A percentile compares a stretch with the other conserved stretches of the same genome.
Evolutionary conservation across 352 stramenopile genomes (phyloP).

Genomic region (Lagenidium sp.): DNA sequence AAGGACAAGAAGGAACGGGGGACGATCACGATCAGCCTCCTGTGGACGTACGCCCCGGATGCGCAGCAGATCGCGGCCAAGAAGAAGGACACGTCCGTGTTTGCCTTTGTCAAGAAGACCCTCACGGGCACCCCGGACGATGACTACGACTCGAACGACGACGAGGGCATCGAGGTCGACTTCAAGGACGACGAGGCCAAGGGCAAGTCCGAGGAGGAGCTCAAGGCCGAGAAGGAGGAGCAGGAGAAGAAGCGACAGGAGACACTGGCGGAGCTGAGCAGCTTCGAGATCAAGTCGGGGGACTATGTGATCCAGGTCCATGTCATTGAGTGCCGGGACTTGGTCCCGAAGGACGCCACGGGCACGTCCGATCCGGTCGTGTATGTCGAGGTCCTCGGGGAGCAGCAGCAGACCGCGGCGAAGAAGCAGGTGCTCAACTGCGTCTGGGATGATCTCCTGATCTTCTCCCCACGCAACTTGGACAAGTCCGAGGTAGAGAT

Average conservation of each 20-base stretch:
- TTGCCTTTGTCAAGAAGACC: conserved; percentile 23
- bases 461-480: conserved; percentile 66
- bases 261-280: conserved; percentile 63
- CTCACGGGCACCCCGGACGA: conserved; percentile 47
- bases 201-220: conserved; percentile 55
- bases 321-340: conserved; percentile 83
- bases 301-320: conserved; percentile 88
- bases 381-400: conserved; percentile 80
- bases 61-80: conserved; percentile 49
- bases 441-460: conserved; percentile 80
- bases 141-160: conserved; percentile 64
- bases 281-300: conserved; percentile 79
- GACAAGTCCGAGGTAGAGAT: conserved; percentile 82
- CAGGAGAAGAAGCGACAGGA: conserved; percentile 65
- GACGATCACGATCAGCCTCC: conserved; percentile 31
- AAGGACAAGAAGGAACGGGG: conserved; percentile 66
- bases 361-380: conserved; percentile 89
- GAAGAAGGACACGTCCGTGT: conserved; percentile 61
- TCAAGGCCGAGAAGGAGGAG: conserved; percentile 65
- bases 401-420: conserved; percentile 76
- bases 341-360: conserved; percentile 82
- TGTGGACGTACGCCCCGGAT: conserved; percentile 49
- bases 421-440: conserved; percentile 85
- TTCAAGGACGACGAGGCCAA: conserved; percentile 30
- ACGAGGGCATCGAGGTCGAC: conserved; percentile 63